Evolutionary conservation across 108 stramenopile genomes (phyloP), one percentile per base, ranked within the genome.

Genomic region (Epipyxis sp.): DNA sequence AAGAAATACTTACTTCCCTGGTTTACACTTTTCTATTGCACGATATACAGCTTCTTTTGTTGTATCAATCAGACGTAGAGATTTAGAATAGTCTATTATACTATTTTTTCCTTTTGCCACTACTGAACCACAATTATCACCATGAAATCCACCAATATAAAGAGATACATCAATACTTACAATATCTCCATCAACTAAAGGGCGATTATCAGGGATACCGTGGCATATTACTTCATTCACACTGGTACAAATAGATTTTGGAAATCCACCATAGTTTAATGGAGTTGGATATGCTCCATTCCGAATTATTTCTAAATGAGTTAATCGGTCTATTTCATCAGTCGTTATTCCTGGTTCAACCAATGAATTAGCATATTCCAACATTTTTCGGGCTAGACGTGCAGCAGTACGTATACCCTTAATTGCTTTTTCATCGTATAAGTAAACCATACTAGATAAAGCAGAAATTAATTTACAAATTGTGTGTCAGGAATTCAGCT

Each of bases 91-190:
- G 46, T 62, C 37, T 40, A 25, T 46, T n/a, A 83, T 80, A 43
- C 77, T 40, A 40, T 76, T 42, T 20, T 34, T 59, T 16, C 72
- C 77, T 0, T 81, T 81, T 35, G 84, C 83, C 27, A 78, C 71
- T 32, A 83, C 80, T 25, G 85, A 76, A 46, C 78, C 80, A 69
- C 85, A 85, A 80, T 85, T 85, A 61, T 85, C 85, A 20, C 85
- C 85, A 62, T 85, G 85, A 34, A 69, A 81, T 1, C 85, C 85
- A 20, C 34, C 50, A 6, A 54, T 13, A 32, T 43, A 74, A 6
- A 74, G 3, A 29, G 71, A 74, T 6, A 74, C 71, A 57, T 74
- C 71, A 13, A 74, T 39, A 42, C 41, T 43, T 3, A 74, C 27
- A 27, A 74, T 10, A 74, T 74, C 71, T 27, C 71, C 71, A 13